Evolutionary conservation across 2,329 filamentous ascomycete species (phyloP).

Genomic region (Pseudogymnoascus sp.): DNA sequence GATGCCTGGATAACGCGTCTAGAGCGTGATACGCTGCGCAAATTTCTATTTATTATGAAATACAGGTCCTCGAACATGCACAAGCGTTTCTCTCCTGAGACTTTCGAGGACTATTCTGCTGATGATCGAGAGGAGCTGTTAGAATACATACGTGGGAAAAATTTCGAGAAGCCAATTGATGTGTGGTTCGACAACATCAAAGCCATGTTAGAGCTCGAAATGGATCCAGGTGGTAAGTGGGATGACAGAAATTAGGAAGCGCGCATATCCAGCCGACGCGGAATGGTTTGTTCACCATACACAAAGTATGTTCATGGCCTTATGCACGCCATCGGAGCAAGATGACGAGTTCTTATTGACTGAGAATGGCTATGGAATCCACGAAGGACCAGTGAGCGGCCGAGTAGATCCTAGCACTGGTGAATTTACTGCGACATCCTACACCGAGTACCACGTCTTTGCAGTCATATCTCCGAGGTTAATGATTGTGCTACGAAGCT

Average conservation of each 20-base stretch:
- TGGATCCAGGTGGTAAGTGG: constrained; percentile 24
- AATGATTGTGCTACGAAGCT: constrained; percentile 20
- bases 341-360: constrained; percentile 29
- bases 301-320: constrained; percentile 23
- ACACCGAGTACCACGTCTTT: constrained; percentile 17
- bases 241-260: constrained; percentile 21
- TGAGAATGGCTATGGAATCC: constrained; percentile 26
- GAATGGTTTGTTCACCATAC: constrained; percentile 24
- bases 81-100: constrained; percentile 29
- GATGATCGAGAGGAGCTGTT: constrained; percentile 22
- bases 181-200: constrained; percentile 30
- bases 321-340: constrained; percentile 23
- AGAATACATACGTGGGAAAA: constrained; percentile 27
- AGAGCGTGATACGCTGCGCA: constrained; percentile 32
- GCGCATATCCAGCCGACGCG: constrained; percentile 26
- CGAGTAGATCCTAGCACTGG: neutral
- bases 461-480: constrained; percentile 19
- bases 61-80: constrained; percentile 33
- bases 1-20: constrained; percentile 25
- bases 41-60: constrained; percentile 38
- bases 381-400: constrained; percentile 22
- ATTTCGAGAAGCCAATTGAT: constrained; percentile 24
- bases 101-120: constrained; percentile 26
- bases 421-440: neutral
- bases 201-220: constrained; percentile 26